phyloP scores from a whole-genome alignment of 108 stramenopile genomes.

The Cyclotella choctawhatcheeana region DNA sequence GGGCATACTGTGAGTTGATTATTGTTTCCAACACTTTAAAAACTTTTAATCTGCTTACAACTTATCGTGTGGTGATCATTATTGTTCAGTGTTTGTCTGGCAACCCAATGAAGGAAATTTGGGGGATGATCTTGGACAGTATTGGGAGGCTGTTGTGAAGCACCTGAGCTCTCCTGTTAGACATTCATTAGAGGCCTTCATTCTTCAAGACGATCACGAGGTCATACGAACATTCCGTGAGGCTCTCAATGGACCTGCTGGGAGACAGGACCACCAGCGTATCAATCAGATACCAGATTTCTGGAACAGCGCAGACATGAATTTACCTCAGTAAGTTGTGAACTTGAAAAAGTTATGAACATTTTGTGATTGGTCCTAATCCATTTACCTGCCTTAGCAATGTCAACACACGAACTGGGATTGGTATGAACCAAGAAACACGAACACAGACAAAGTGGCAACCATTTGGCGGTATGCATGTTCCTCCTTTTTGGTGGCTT shows the following conservation, averaged over 20 bases:
- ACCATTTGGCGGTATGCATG: slow-evolving; percentile 53
- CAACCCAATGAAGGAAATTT: slow-evolving; percentile 44
- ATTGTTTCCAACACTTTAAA: too few species aligned
- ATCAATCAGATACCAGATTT: slow-evolving; percentile 65
- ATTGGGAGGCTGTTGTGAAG: slow-evolving; percentile 65
- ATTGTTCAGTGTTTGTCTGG: slow-evolving; percentile 84
- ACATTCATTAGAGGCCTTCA: slow-evolving; percentile 75
- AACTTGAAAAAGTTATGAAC: background rate
- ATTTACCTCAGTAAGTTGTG: background rate
- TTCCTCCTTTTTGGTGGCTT: slow-evolving; percentile 79
- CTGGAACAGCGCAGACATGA: slow-evolving; percentile 41
- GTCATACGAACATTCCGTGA: slow-evolving; percentile 76
- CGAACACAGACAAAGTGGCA: slow-evolving; percentile 61
- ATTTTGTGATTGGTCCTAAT: too few species aligned
- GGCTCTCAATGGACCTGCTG: slow-evolving; percentile 69
- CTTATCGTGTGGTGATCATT: too few species aligned
- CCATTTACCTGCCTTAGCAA: background rate
- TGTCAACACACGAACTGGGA: slow-evolving; percentile 22
- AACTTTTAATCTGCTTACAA: too few species aligned
- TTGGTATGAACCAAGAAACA: slow-evolving; percentile 57
- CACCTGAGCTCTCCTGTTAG: slow-evolving; percentile 64
- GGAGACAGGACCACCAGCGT: slow-evolving; percentile 39
- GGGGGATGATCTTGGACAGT: slow-evolving; percentile 71
- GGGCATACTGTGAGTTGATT: too few species aligned
- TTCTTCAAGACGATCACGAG: slow-evolving; percentile 72